These are phyloP conservation scores for Echeveria elegans DNA, from an alignment of 164 flowering plant genomes.

Conservation along the genomic window DNA sequence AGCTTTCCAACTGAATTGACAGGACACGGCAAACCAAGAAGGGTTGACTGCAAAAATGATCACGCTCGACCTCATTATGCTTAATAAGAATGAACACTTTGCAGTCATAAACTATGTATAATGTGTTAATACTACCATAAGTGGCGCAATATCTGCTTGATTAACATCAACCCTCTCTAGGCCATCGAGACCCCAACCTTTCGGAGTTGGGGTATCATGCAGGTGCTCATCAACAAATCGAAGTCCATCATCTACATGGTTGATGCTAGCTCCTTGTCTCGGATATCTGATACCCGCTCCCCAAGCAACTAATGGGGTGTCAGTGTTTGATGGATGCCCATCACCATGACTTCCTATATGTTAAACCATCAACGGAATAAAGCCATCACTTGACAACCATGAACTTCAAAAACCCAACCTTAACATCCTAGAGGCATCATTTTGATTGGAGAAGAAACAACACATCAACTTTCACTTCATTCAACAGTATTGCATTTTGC, in stretches of 20 bases:
- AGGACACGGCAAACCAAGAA: slow-evolving; percentile 88
- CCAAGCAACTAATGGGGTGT: slow-evolving; percentile 97
- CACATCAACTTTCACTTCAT: not conserved
- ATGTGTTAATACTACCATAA: slow-evolving; percentile 54
- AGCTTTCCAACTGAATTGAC: slow-evolving; percentile 88
- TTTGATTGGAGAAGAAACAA: not conserved
- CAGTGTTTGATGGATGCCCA: slow-evolving; percentile 92
- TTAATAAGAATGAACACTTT: slow-evolving; percentile 6
- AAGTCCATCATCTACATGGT: slow-evolving; percentile 35
- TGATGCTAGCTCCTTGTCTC: slow-evolving; percentile 24
- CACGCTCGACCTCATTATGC: not conserved
- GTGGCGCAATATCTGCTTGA: slow-evolving; percentile 97
- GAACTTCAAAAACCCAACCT: not conserved
- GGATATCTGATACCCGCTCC: slow-evolving; percentile 86
- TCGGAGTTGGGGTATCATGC: slow-evolving; percentile 87
- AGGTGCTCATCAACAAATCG: slow-evolving; percentile 84
- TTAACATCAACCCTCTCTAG: slow-evolving; percentile 89
- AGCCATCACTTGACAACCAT: not conserved
- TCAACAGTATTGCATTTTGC: not conserved
- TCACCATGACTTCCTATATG: slow-evolving; percentile 94
- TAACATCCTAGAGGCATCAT: not conserved
- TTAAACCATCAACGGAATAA: slow-evolving; percentile 22
- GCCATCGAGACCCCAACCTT: slow-evolving; percentile 70
- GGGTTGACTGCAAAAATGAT: slow-evolving; percentile 60
- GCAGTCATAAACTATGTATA: slow-evolving; percentile 9